Evolutionary conservation across 495 filamentous ascomycete species (phyloP).

Genomic region (Podospora pseudocomata): DNA sequence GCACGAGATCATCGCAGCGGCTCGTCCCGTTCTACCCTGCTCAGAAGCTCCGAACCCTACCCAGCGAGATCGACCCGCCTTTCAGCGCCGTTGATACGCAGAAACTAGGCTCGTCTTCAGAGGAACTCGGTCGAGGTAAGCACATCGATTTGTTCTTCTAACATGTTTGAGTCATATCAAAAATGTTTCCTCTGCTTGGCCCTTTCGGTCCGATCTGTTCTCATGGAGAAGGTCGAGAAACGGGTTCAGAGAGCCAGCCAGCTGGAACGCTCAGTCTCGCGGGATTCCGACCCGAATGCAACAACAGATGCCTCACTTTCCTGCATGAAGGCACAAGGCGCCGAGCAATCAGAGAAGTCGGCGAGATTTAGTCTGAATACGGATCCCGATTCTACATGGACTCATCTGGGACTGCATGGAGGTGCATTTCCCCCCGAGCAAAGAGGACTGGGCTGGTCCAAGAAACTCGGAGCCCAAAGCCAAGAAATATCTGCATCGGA

Average conservation of each 20-base stretch:
- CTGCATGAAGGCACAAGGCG: constrained; percentile 13
- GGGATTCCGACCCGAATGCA: constrained; percentile 1
- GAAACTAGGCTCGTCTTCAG: background rate
- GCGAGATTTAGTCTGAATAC: constrained; percentile 21
- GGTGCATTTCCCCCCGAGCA: background rate
- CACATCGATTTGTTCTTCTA: background rate
- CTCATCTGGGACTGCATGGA: background rate
- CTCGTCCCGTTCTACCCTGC: background rate
- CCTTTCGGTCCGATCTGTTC: background rate
- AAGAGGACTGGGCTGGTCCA: background rate
- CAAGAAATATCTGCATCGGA: background rate
- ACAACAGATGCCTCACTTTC: constrained; percentile 1
- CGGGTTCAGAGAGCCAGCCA: background rate
- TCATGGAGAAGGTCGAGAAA: background rate
- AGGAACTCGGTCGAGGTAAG: background rate
- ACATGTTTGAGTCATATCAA: background rate
- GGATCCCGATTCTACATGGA: constrained; percentile 25
- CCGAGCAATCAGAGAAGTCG: constrained; percentile 25
- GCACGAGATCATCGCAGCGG: constrained; percentile 4
- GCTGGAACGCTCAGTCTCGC: background rate
- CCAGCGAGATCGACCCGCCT: background rate
- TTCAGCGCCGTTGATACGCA: background rate
- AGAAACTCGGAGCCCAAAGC: background rate
- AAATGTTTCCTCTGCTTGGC: background rate
- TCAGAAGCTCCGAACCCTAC: background rate